Percentiles rank a stretch among this genome's conserved stretches.
phyloP scores from a whole-genome alignment of 179 eudicot species.

The Silene vulgaris region DNA sequence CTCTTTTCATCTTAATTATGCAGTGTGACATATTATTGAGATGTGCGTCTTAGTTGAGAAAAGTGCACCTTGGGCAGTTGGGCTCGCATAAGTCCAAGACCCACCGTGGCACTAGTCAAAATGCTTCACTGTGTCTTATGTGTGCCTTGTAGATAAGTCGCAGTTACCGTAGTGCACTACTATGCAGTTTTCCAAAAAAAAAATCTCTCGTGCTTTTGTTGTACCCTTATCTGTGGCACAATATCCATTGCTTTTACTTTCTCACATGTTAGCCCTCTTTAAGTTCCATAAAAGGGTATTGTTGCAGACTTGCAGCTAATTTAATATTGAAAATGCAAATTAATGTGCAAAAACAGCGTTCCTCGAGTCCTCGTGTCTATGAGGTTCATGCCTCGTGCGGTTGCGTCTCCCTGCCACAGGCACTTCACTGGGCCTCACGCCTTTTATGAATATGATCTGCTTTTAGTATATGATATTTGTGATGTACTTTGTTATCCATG shows the following conservation, averaged over 20 bases:
- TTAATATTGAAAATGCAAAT: neutral
- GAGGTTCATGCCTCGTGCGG: neutral
- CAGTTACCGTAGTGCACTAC: neutral
- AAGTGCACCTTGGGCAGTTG: neutral
- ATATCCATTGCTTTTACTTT: neutral
- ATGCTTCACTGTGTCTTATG: neutral
- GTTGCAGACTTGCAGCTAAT: neutral
- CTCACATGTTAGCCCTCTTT: too few relatives aligned
- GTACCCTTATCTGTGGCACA: neutral
- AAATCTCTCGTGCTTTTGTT: neutral
- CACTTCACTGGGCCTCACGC: too few relatives aligned
- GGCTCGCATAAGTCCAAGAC: neutral
- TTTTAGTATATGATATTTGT: neutral
- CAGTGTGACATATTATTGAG: neutral
- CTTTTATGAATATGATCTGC: neutral
- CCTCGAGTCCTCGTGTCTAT: neutral
- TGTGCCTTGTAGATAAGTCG: neutral
- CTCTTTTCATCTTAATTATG: neutral
- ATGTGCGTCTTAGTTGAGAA: neutral
- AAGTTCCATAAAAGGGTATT: too few relatives aligned
- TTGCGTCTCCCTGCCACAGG: too few relatives aligned
- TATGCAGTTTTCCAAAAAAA: neutral
- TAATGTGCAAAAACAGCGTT: neutral
- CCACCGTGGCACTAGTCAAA: neutral
- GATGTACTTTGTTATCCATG: neutral